phyloP scores from a whole-genome alignment of 2,329 filamentous ascomycete genomes.

The Cladosporium colombiae region DNA sequence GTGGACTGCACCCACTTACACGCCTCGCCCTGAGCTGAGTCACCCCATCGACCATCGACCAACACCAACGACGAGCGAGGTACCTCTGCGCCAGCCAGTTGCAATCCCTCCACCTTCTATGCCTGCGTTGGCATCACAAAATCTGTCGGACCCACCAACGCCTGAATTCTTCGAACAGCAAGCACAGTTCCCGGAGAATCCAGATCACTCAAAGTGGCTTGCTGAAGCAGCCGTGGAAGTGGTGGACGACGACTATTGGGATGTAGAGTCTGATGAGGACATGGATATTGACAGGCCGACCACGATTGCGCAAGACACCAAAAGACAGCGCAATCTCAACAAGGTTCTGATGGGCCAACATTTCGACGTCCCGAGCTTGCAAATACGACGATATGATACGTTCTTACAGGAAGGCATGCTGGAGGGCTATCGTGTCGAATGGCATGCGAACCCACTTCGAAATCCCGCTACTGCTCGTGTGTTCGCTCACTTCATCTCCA shows the following conservation, averaged over 20 bases:
- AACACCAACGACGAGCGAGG: not conserved
- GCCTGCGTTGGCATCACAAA: not conserved
- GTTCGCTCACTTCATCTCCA: slow-evolving; percentile 89
- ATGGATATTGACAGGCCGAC: slow-evolving; percentile 30
- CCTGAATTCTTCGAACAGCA: slow-evolving; percentile 32
- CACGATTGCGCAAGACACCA: slow-evolving; percentile 21
- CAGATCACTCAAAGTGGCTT: slow-evolving; percentile 34
- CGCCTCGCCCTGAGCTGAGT: slow-evolving; percentile 26
- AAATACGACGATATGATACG: slow-evolving; percentile 45
- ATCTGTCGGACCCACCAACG: not conserved
- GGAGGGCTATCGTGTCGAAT: slow-evolving; percentile 48
- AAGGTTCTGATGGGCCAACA: slow-evolving; percentile 30
- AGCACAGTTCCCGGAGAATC: slow-evolving; percentile 12
- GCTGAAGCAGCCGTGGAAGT: slow-evolving; percentile 45
- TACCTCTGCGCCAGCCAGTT: not conserved
- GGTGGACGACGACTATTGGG: slow-evolving; percentile 53
- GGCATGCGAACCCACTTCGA: slow-evolving; percentile 65
- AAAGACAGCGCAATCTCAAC: slow-evolving; percentile 29
- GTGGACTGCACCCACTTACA: slow-evolving; percentile 26
- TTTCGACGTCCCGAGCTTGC: slow-evolving; percentile 31
- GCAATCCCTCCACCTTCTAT: not conserved
- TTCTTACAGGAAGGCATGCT: slow-evolving; percentile 51
- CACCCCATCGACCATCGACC: slow-evolving; percentile 27
- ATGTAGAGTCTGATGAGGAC: slow-evolving; percentile 52
- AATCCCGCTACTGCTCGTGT: slow-evolving; percentile 78